Conservation (phyloP, 441 rosid genomes). For the Pelargonium australe region DNA sequence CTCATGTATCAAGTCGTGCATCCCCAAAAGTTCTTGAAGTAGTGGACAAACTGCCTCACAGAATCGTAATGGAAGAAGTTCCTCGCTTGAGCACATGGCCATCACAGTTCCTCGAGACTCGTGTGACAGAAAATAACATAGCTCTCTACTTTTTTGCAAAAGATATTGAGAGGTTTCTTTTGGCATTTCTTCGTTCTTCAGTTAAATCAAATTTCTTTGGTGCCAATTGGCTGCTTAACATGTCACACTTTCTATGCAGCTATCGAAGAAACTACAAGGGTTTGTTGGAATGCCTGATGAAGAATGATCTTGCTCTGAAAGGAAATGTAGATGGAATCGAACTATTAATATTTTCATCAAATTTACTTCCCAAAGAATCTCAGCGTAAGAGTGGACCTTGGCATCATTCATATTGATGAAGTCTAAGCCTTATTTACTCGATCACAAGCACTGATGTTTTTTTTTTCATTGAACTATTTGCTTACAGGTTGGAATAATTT, state of each 20-base stretch:
- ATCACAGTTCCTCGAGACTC: slow-evolving; percentile 20
- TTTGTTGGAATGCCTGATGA: slow-evolving; percentile 25
- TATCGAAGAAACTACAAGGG: slow-evolving; percentile 23
- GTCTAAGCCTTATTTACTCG: not conserved
- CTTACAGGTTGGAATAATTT: slow-evolving; percentile 34
- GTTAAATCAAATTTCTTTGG: not conserved
- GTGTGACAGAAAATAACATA: slow-evolving; percentile 25
- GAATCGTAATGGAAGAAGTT: slow-evolving; percentile 24
- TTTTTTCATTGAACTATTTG: not conserved
- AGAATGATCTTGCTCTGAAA: slow-evolving; percentile 31
- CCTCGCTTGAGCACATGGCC: slow-evolving; percentile 26
- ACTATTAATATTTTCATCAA: slow-evolving; percentile 28
- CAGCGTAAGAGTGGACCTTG: slow-evolving; percentile 26
- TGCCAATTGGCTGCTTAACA: slow-evolving; percentile 1
- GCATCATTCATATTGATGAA: not conserved
- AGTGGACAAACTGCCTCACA: slow-evolving; percentile 25
- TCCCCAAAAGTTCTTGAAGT: slow-evolving; percentile 26
- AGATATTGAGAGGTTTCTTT: slow-evolving; percentile 25
- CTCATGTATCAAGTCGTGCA: slow-evolving; percentile 25
- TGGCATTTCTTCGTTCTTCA: not conserved
- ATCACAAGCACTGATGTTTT: not conserved
- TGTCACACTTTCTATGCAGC: slow-evolving; percentile 22
- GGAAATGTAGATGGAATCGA: slow-evolving; percentile 25
- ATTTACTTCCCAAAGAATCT: slow-evolving; percentile 26
- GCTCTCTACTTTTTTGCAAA: slow-evolving; percentile 33